These are phyloP conservation scores for Gilbertella persicaria DNA, from an alignment of 371 early-diverging fungal species.

Conservation along the genomic window DNA sequence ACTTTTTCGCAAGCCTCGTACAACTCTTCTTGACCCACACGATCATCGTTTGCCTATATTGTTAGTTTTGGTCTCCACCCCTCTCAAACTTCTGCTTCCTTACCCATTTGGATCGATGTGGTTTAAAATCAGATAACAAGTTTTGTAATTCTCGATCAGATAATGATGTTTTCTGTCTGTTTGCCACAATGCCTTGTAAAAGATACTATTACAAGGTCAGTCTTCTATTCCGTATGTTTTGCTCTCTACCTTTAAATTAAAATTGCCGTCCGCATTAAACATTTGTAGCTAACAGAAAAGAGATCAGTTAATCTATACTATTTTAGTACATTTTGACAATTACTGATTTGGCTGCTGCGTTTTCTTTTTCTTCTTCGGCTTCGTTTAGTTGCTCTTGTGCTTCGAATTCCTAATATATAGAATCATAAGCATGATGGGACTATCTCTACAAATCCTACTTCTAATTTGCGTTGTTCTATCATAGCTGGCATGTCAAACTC, in stretches of 20 bases:
- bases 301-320: not conserved
- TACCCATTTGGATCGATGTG: constrained; percentile 87
- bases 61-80: too few relatives aligned
- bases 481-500: constrained; percentile 76
- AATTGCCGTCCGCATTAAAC: constrained; percentile 52
- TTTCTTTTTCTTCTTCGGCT: constrained; percentile 52
- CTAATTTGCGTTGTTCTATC: constrained; percentile 65
- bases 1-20: constrained; percentile 89
- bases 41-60: constrained; percentile 73
- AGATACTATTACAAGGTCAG: constrained; percentile 51
- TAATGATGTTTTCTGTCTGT: constrained; percentile 63
- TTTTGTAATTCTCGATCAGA: constrained; percentile 75
- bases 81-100: too few relatives aligned
- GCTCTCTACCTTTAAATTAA: constrained; percentile 57
- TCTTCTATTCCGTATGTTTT: not conserved
- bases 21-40: constrained; percentile 89
- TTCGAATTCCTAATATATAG: constrained; percentile 38
- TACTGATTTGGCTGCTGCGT: constrained; percentile 31
- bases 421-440: not conserved
- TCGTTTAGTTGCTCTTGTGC: constrained; percentile 56
- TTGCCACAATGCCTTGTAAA: constrained; percentile 76
- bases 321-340: not conserved
- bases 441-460: constrained; percentile 11
- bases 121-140: constrained; percentile 82
- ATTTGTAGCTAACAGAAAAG: constrained; percentile 34